Percentiles rank a stretch among this genome's conserved stretches.
phyloP scores from a whole-genome alignment of 2,329 filamentous ascomycete genomes.

The Aspergillus candidus region DNA sequence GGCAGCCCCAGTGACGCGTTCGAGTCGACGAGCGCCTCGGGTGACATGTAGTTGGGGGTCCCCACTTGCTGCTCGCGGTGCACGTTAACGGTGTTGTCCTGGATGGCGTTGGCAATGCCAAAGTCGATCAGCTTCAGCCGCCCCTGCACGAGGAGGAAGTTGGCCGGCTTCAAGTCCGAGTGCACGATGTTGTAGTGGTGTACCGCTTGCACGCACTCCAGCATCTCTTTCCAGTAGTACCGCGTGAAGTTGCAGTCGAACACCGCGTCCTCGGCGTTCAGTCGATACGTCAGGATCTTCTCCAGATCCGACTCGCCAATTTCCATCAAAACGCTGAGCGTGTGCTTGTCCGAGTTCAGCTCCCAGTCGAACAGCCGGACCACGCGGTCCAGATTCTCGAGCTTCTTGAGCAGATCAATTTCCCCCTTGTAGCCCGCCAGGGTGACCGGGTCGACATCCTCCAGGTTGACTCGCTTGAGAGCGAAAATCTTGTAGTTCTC shows the following conservation, averaged over 20 bases:
- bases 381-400: conserved; percentile 80
- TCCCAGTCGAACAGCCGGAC: conserved; percentile 89
- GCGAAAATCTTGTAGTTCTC: conserved; percentile 96
- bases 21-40: conserved; percentile 83
- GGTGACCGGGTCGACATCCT: conserved; percentile 77
- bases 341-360: conserved; percentile 84
- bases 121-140: conserved; percentile 96
- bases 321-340: conserved; percentile 90
- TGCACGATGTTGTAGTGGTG: conserved; percentile 91
- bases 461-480: conserved; percentile 83
- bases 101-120: conserved; percentile 95
- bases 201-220: conserved; percentile 85
- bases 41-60: conserved; percentile 98
- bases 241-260: conserved; percentile 88
- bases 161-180: conserved; percentile 93
- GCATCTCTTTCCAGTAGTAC: conserved; percentile 99
- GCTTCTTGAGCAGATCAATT: conserved; percentile 79
- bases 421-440: conserved; percentile 89
- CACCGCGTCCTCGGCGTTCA: conserved; percentile 64
- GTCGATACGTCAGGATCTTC: conserved; percentile 68
- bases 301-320: conserved; percentile 92
- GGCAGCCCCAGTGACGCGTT: conserved; percentile 56
- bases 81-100: conserved; percentile 95
- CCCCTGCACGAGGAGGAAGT: conserved; percentile 89
- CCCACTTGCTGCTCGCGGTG: conserved; percentile 93